Base-by-base conservation (phyloP, 148 eudicot genomes). In the Pharnaceum exiguum region DNA sequence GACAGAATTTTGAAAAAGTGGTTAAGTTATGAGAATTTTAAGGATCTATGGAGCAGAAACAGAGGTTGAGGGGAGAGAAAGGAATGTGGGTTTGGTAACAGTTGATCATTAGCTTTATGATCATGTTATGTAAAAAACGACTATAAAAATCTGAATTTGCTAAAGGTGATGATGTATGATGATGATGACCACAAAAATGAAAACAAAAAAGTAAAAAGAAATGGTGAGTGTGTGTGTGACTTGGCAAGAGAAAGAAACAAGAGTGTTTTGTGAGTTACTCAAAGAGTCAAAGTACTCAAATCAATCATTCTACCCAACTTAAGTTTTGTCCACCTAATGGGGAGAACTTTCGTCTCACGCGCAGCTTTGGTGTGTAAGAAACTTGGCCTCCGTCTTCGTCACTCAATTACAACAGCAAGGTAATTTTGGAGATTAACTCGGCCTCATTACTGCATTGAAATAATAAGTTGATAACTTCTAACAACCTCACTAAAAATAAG, bases 241-340 rank as follows among this genome's bases (percentile, higher is more conserved):
- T 43, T n/a, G n/a, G 4, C 27, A 25, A 64, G 21, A 17, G 35
- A n/a, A n/a, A n/a, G n/a, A n/a, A n/a, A n/a, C n/a, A n/a, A n/a
- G 51, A 51, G 51, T 62, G 50, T 56, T 46, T 70, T 62, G 38
- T 39, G 59, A 12, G 39, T 70, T 62, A 63, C 74, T 70, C 68
- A 1, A 62, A 22, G 30, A 29, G 7, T 11, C 48, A 13, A 44
- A 57, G 62, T 44, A 39, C 36, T 38, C 58, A 48, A 46, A 48
- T 24, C 25, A 51, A 62, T 56, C 30, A 55, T 60, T 60, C 15
- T 25, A 22, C 17, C 31, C 47, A 21, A 36, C 38, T 21, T 13
- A 2, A 46, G 29, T n/a, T 46, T 46, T 44, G 55, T 28, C 55
- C 16, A 33, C 27, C 31, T 15, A 25, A 2, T 2, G 17, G 36